Percentiles rank a stretch among this genome's conserved stretches.
These are phyloP conservation scores for Blastomyces parvus DNA, from an alignment of 2,329 filamentous ascomycete species.

Conservation along the genomic window DNA sequence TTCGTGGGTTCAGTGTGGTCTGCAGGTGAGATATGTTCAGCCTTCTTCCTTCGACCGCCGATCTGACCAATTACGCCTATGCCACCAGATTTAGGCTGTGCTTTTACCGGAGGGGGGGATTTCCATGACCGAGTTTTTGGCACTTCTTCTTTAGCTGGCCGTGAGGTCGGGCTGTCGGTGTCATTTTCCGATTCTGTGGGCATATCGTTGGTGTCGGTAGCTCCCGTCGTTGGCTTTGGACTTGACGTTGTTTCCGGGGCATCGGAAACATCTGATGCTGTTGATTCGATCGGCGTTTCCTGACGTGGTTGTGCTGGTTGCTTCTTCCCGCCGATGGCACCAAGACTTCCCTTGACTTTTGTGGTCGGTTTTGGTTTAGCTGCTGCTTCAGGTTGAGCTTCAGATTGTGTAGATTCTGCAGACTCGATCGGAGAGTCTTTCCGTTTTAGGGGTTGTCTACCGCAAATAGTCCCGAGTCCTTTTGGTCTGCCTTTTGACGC, in stretches of 20 bases:
- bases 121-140: slow-evolving; percentile 1
- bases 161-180: neutral
- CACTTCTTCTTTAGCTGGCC: slow-evolving; percentile 10
- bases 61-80: slow-evolving; percentile 24
- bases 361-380: neutral
- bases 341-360: neutral
- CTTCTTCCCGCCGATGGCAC: slow-evolving; percentile 7
- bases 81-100: slow-evolving; percentile 11
- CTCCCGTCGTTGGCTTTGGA: neutral
- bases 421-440: neutral
- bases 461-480: slow-evolving; percentile 14
- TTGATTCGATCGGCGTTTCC: slow-evolving; percentile 4
- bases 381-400: neutral
- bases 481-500: slow-evolving; percentile 7
- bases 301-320: slow-evolving; percentile 9
- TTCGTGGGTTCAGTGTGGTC: slow-evolving; percentile 8
- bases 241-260: neutral
- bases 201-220: neutral
- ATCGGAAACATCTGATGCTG: slow-evolving; percentile 7
- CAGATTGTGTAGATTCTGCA: neutral
- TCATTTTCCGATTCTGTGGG: slow-evolving; percentile 13
- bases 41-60: slow-evolving; percentile 24
- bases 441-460: slow-evolving; percentile 6
- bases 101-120: slow-evolving; percentile 8
- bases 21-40: slow-evolving; percentile 9